A percentile compares a stretch with the other conserved stretches of the same genome.
Evolutionary conservation across 164 flowering plant genomes (phyloP).

Genomic region (Pachysandra terminalis): DNA sequence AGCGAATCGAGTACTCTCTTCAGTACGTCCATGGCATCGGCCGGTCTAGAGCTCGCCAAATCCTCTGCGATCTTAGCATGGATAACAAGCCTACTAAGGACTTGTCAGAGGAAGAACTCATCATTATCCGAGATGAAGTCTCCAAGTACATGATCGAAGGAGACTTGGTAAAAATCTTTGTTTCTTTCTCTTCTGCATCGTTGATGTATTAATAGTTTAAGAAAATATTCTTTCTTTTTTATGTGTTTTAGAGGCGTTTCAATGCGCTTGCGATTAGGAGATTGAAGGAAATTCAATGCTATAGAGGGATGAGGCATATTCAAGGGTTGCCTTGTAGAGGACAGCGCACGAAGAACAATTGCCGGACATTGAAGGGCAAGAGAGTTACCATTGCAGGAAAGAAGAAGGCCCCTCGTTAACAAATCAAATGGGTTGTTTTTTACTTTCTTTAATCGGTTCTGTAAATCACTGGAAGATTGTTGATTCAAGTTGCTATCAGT

Average conservation of each 20-base stretch:
- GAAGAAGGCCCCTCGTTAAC: slow-evolving; percentile 66
- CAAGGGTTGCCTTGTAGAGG: slow-evolving; percentile 94
- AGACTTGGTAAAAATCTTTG: slow-evolving; percentile 57
- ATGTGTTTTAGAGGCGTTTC: slow-evolving; percentile 68
- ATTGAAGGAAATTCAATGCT: slow-evolving; percentile 92
- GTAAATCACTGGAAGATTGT: too few relatives aligned
- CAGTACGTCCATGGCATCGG: slow-evolving; percentile 95
- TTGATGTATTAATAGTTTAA: background rate
- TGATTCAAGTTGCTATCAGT: too few relatives aligned
- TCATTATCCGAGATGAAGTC: slow-evolving; percentile 72
- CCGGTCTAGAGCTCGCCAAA: slow-evolving; percentile 58
- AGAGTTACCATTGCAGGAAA: slow-evolving; percentile 77
- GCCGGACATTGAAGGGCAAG: slow-evolving; percentile 94
- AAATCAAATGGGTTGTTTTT: background rate
- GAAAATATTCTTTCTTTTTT: background rate
- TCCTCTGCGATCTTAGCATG: slow-evolving; percentile 60
- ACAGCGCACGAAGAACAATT: slow-evolving; percentile 90
- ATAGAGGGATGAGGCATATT: slow-evolving; percentile 80
- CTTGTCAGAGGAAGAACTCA: slow-evolving; percentile 76
- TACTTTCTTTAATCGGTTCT: background rate
- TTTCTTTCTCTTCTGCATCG: background rate
- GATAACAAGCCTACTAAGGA: slow-evolving; percentile 85
- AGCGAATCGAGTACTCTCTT: slow-evolving; percentile 79
- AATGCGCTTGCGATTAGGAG: slow-evolving; percentile 72
- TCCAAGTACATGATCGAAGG: slow-evolving; percentile 94